Percentiles rank a stretch among this genome's conserved stretches.
Conservation (phyloP, 2,329 filamentous ascomycete genomes). For the Fusarium bulbicola region DNA sequence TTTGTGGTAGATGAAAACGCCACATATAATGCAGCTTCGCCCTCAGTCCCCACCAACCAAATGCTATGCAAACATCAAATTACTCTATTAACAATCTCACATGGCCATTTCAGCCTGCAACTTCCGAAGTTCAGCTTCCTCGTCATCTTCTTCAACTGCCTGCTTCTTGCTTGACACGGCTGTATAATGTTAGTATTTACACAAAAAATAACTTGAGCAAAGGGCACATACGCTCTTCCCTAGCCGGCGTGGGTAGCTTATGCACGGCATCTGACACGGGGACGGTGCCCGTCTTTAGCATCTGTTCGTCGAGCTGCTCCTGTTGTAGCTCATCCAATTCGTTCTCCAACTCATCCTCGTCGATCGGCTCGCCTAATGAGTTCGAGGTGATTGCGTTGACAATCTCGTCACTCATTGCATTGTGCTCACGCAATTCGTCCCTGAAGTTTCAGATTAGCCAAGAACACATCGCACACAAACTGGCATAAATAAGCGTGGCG, state of each 20-base stretch:
- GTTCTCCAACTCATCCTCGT: slow-evolving; percentile 86
- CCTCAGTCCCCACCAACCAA: slow-evolving; percentile 29
- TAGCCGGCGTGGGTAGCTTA: slow-evolving; percentile 78
- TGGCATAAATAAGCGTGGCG: background rate
- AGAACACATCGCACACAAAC: background rate
- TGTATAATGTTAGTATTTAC: slow-evolving; percentile 33
- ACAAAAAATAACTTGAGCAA: background rate
- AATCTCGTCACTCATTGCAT: slow-evolving; percentile 93
- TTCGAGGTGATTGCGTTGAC: slow-evolving; percentile 82
- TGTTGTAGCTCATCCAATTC: slow-evolving; percentile 90
- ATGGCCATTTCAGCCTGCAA: slow-evolving; percentile 98
- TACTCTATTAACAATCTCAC: slow-evolving; percentile 55
- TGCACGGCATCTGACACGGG: slow-evolving; percentile 83
- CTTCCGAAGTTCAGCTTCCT: slow-evolving; percentile 93
- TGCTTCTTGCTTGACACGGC: slow-evolving; percentile 50
- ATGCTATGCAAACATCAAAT: slow-evolving; percentile 39
- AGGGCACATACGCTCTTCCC: slow-evolving; percentile 74
- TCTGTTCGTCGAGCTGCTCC: slow-evolving; percentile 90
- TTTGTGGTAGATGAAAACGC: slow-evolving; percentile 17
- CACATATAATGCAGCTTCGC: slow-evolving; percentile 11
- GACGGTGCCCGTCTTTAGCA: slow-evolving; percentile 87
- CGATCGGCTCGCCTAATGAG: slow-evolving; percentile 73
- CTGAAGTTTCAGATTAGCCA: slow-evolving; percentile 59
- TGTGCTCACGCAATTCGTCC: slow-evolving; percentile 91
- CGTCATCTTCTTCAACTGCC: slow-evolving; percentile 82